Evolutionary conservation across 2,329 filamentous ascomycete genomes (phyloP).

Genomic region (Xylaria sp.): DNA sequence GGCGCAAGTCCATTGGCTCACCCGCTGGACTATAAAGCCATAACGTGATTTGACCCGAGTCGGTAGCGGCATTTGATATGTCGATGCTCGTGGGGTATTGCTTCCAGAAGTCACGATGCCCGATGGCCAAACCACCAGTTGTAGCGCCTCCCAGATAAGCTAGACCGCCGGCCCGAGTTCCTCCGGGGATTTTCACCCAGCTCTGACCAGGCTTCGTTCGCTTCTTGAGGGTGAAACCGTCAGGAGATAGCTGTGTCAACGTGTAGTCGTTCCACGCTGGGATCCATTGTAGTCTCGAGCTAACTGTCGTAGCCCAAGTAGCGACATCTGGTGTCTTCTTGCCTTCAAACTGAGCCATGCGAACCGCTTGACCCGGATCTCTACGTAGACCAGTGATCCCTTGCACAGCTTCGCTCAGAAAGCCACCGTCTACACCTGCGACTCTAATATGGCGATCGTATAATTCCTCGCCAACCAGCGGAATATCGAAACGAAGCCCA

Average conservation of each 20-base stretch:
- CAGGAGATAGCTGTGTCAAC: constrained; percentile 66
- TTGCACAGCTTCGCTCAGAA: constrained; percentile 67
- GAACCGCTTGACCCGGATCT: constrained; percentile 62
- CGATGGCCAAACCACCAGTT: constrained; percentile 67
- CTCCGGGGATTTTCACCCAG: constrained; percentile 68
- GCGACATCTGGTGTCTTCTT: constrained; percentile 54
- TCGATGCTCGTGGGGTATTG: constrained; percentile 68
- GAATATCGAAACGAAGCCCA: constrained; percentile 65
- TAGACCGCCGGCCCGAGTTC: constrained; percentile 64
- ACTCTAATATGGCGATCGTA: constrained; percentile 70
- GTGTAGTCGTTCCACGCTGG: constrained; percentile 68
- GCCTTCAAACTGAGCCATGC: constrained; percentile 62
- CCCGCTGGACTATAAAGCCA: constrained; percentile 70
- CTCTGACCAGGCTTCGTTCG: constrained; percentile 65
- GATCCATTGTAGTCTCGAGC: constrained; percentile 63
- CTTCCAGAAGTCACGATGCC: constrained; percentile 71
- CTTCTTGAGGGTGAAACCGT: constrained; percentile 70
- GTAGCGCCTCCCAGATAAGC: constrained; percentile 68
- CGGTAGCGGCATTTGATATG: constrained; percentile 60
- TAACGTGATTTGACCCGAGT: constrained; percentile 63
- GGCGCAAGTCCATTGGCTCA: constrained; percentile 64
- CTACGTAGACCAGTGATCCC: constrained; percentile 68
- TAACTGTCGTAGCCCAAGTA: constrained; percentile 60
- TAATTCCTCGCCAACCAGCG: constrained; percentile 60
- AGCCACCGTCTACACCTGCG: constrained; percentile 63